A percentile compares a stretch with the other conserved stretches of the same genome.
Conservation (phyloP, 345 rosid genomes). For the Eucalyptus tenuipes region DNA sequence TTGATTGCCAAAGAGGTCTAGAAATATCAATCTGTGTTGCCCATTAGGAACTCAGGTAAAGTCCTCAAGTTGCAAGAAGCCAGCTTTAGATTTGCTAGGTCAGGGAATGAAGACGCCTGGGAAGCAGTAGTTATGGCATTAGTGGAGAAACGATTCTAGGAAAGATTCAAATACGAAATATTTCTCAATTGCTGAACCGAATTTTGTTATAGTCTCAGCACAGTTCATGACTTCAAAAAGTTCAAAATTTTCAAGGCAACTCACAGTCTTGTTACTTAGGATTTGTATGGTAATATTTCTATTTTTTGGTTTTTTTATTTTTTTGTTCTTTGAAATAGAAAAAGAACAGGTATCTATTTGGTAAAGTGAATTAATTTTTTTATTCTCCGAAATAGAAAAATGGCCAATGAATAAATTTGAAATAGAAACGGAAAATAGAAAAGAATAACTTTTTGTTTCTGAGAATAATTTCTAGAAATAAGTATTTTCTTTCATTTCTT, state of each 20-base stretch:
- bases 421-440: fast-evolving
- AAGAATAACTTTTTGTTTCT: no score
- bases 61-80: conserved; percentile 23
- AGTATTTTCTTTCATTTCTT: no score
- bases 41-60: conserved; percentile 18
- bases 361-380: fast-evolving
- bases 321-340: no score
- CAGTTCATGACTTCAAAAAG: not conserved
- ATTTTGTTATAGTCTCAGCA: not conserved
- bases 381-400: fast-evolving
- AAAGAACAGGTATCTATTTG: fast-evolving
- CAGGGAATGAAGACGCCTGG: not conserved
- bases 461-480: fast-evolving
- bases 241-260: fast-evolving
- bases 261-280: fast-evolving
- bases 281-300: fast-evolving
- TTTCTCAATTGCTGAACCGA: conserved; percentile 1
- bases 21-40: not conserved
- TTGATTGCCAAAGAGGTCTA: conserved; percentile 38
- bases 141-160: conserved; percentile 18
- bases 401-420: fast-evolving
- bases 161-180: conserved; percentile 25
- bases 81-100: conserved; percentile 11
- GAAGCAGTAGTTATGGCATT: not conserved
- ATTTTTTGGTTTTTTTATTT: fast-evolving